Base-by-base conservation (phyloP, 2,329 filamentous ascomycete genomes). In the Aquanectria penicillioides region DNA sequence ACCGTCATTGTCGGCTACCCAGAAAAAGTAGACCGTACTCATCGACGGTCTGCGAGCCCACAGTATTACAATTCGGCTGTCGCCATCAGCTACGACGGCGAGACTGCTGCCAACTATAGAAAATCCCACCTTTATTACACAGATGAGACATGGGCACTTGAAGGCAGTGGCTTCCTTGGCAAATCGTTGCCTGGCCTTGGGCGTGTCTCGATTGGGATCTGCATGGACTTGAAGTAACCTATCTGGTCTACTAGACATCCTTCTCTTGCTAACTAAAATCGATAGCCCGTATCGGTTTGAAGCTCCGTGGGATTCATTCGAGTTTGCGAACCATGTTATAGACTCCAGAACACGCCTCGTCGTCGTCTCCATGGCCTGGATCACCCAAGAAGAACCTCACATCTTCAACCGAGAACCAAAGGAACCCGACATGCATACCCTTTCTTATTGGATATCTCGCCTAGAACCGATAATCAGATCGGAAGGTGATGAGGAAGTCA, bases 351-450 rank as follows among this genome's bases (percentile, higher is more conserved):
- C 89, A 0, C 86, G 87, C 13, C 61, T 94, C 0, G 86, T 92
- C 2, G 84, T 93, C 26, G 66, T 94, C 0, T 86, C 85, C 7
- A 94, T 94, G 91, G 90, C 92, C 0, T 94, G 91, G 91, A 79
- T 91, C 23, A 92, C 90, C 3, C 79, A 73, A 53, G 86, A 80
- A 62, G 82, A 80, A 67, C 80, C 74, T 2, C 78, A 67, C n/a
- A 56, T 57, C 5, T 87, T 78, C 70, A 86, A 68, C 59, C 80
- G 64, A 26, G 77, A 62, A 62, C 85, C 84, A 0, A 70, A 81
- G 1, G 83, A 87, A 46, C 89, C 90, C 0, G 90, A 94, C 63
- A 82, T 91, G 75, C 86, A 91, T 18, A 93, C 90, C 0, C 71
- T 94, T 5, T 84, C 85, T 0, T 94, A 94, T 68, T 94, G 91